Conservation (phyloP, 2,329 filamentous ascomycete genomes). For the Fusarium staphyleae region DNA sequence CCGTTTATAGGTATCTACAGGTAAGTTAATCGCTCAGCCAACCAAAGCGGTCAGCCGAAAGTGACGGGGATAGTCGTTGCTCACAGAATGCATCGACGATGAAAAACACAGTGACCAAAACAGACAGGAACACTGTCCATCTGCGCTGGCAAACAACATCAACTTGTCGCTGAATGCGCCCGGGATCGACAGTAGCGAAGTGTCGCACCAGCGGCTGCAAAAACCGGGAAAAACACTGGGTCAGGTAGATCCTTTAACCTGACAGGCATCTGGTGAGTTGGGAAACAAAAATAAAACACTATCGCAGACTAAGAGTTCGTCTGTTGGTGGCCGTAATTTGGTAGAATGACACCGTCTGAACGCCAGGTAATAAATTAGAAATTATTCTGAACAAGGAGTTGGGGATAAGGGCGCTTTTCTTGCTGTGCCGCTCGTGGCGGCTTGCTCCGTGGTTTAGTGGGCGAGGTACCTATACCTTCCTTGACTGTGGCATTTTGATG, state of each 20-base stretch:
- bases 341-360: not conserved
- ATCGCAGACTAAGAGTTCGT: not conserved
- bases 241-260: conserved; percentile 29
- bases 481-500: not conserved
- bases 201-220: conserved; percentile 19
- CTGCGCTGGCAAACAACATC: not conserved
- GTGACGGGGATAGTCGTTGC: no score
- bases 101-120: not conserved
- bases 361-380: conserved; percentile 6
- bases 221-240: conserved; percentile 27
- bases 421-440: conserved; percentile 1
- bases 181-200: conserved; percentile 19
- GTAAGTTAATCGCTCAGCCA: no score
- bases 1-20: no score
- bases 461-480: not conserved
- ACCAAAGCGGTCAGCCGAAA: no score
- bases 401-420: conserved; percentile 5
- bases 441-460: not conserved
- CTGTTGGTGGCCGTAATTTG: not conserved
- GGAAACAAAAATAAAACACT: not conserved
- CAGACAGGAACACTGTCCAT: not conserved
- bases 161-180: conserved; percentile 8
- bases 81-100: not conserved
- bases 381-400: not conserved
- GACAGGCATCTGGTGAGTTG: not conserved